A percentile compares a stretch with the other conserved stretches of the same genome.
Evolutionary conservation across 805 yeast genomes (phyloP).

Genomic region (Ogataea neopini): DNA sequence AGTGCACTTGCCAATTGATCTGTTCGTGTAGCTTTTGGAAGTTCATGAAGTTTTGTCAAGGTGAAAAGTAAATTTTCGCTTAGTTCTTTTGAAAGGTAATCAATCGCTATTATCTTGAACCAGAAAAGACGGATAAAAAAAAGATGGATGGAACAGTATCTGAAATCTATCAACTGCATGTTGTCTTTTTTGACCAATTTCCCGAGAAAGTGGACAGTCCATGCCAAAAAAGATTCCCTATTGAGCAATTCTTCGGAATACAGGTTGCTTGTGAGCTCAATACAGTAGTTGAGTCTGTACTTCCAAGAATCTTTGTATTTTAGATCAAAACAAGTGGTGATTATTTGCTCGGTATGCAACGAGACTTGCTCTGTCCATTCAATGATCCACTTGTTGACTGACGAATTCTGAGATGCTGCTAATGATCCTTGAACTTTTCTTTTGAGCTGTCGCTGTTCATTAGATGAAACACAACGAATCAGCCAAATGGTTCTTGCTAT

Average conservation of each 20-base stretch:
- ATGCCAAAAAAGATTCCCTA: slow-evolving; percentile 56
- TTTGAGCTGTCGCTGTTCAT: slow-evolving; percentile 63
- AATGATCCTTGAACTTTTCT: slow-evolving; percentile 39
- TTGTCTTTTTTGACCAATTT: slow-evolving; percentile 20
- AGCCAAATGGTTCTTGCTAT: slow-evolving; percentile 87
- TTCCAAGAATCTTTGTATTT: slow-evolving; percentile 42
- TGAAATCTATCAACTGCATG: slow-evolving; percentile 22
- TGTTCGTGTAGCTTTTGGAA: slow-evolving; percentile 18
- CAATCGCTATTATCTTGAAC: slow-evolving; percentile 59
- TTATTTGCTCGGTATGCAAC: slow-evolving; percentile 53
- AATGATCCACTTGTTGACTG: slow-evolving; percentile 66
- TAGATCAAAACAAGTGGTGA: slow-evolving; percentile 42
- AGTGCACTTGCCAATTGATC: slow-evolving; percentile 21
- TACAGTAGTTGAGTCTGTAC: slow-evolving; percentile 55
- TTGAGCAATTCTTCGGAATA: slow-evolving; percentile 71
- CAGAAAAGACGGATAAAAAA: slow-evolving; percentile 68
- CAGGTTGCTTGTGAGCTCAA: slow-evolving; percentile 61
- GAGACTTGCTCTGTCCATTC: slow-evolving; percentile 91
- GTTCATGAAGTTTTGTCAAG: slow-evolving; percentile 23
- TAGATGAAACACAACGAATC: slow-evolving; percentile 80
- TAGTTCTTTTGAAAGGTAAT: slow-evolving; percentile 62
- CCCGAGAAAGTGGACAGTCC: slow-evolving; percentile 57
- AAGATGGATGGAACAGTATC: slow-evolving; percentile 35
- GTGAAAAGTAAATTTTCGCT: slow-evolving; percentile 55
- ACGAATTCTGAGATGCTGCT: slow-evolving; percentile 23